Base-by-base conservation (phyloP, 345 rosid genomes). In the Eucalyptus rudis region DNA sequence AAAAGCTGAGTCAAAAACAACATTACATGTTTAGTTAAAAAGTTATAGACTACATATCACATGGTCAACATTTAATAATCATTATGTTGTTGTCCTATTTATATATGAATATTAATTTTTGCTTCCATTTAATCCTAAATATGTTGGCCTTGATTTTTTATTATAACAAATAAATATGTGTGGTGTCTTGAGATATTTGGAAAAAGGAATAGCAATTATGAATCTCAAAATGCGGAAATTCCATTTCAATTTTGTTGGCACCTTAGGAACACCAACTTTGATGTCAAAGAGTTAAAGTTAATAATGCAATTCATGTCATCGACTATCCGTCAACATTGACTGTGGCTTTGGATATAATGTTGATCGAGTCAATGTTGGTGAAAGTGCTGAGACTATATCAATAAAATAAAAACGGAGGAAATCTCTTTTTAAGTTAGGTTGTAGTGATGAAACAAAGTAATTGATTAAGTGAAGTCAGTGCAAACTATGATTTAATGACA, bases 261-360 rank as follows among this genome's bases (percentile, higher is more conserved):
- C 29, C 62, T 0, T 59, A 59, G 5, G 66, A 59, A 59, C n/a
- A 27, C 66, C 66, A 25, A 27, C 66, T 59, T 59, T 27, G 4
- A 59, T 59, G 15, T 59, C n/a, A 25, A 25, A 58, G n/a, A 27
- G 14, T 0, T 27, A 11, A 59, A 59, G 66, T 59, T 59, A 25
- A 59, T 59, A 59, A 59, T 27, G 0, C 66, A 59, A 59, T 59
- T 59, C 31, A 12, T 27, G 8, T 27, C 66, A 59, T 59, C 7
- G 4, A 27, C 31, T 3, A 59, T 59, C 4, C 22, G 0, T 52
- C 10, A 0, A 24, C n/a, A 1, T 27, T 0, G 15, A 0, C 0
- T 25, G 7, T 27, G 66, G 31, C 29, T 56, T 56, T 56, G 5
- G 62, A 56, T 56, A 9, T 24, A 0, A 0, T 4, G 62, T 1